A percentile compares a stretch with the other conserved stretches of the same genome.
Conservation (phyloP, 768 basidiomycete species). For the Stropharia rugosoannulata region DNA sequence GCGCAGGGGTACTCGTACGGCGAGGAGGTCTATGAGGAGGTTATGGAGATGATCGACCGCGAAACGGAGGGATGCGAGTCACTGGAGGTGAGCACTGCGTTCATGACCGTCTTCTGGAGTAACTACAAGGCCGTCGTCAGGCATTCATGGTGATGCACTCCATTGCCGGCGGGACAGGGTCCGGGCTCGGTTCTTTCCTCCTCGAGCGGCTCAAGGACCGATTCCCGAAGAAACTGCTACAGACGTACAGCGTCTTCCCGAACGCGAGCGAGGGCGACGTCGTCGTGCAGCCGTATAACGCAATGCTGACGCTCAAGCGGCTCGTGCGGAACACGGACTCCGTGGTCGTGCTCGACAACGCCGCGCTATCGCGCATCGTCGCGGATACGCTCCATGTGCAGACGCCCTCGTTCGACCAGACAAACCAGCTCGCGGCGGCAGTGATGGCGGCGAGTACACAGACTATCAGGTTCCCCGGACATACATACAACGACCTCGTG, state of each 20-base stretch:
- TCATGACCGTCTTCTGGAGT: neutral
- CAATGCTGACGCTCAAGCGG: constrained; percentile 88
- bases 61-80: constrained; percentile 99
- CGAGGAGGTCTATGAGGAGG: constrained; percentile 90
- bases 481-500: constrained; percentile 99
- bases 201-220: constrained; percentile 96
- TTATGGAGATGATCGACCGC: constrained; percentile 98
- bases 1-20: constrained; percentile 92
- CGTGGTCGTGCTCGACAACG: constrained; percentile 96
- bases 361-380: constrained; percentile 88
- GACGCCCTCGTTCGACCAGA: constrained; percentile 87
- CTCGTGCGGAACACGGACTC: constrained; percentile 96
- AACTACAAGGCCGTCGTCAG: constrained; percentile 46
- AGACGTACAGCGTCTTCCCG: constrained; percentile 98
- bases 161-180: constrained; percentile 98
- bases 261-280: constrained; percentile 93
- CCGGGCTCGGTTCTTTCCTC: constrained; percentile 96
- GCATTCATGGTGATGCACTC: constrained; percentile 99
- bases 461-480: constrained; percentile 94
- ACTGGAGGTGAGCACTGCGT: constrained; percentile 64
- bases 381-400: constrained; percentile 89
- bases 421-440: constrained; percentile 91
- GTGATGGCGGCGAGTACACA: constrained; percentile 98
- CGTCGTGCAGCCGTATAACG: constrained; percentile 98
- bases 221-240: constrained; percentile 98